Conservation (phyloP, 768 basidiomycete genomes). For the Harrya chromipes region DNA sequence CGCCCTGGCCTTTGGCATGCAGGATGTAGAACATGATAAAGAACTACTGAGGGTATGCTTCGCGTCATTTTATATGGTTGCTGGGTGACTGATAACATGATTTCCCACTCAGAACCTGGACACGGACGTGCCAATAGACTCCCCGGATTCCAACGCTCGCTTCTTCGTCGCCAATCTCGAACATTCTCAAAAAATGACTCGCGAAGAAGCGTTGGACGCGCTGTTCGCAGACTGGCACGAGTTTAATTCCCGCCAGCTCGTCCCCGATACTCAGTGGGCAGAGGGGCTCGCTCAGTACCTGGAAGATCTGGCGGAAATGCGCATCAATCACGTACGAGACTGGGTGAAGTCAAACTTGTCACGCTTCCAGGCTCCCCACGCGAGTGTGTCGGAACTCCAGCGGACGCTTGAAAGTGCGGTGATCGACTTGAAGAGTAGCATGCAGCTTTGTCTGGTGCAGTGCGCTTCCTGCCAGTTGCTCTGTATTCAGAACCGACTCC, state of each 20-base stretch:
- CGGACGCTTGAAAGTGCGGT: constrained; percentile 41
- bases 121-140: constrained; percentile 40
- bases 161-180: constrained; percentile 33
- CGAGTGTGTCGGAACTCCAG: constrained; percentile 44
- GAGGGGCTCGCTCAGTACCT: constrained; percentile 39
- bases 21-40: constrained; percentile 41
- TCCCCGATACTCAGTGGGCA: constrained; percentile 43
- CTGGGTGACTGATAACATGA: not conserved
- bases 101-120: constrained; percentile 46
- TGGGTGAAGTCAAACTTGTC: constrained; percentile 51
- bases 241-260: constrained; percentile 30
- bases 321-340: constrained; percentile 44
- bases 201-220: constrained; percentile 12
- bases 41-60: constrained; percentile 48
- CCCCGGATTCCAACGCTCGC: constrained; percentile 32
- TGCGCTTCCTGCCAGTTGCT: constrained; percentile 48
- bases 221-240: constrained; percentile 30
- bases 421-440: constrained; percentile 46
- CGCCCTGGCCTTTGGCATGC: constrained; percentile 48
- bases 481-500: constrained; percentile 47
- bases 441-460: constrained; percentile 49
- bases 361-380: constrained; percentile 44
- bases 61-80: not conserved
- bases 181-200: constrained; percentile 8
- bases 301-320: constrained; percentile 38